phyloP scores from a whole-genome alignment of 2,329 filamentous ascomycete species.

The Clonostachys chloroleuca region DNA sequence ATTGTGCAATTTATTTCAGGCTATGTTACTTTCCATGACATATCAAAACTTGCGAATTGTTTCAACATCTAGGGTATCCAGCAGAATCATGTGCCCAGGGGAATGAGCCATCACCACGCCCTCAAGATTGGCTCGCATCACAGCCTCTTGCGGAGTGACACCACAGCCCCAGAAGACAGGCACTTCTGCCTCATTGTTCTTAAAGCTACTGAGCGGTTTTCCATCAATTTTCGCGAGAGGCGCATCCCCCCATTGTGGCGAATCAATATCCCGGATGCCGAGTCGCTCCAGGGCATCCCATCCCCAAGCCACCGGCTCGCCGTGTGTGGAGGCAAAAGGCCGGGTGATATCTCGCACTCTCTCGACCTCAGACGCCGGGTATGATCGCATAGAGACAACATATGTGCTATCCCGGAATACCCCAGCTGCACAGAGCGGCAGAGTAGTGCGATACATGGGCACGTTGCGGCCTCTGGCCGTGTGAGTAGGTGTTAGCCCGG shows the following conservation, averaged over 20 bases:
- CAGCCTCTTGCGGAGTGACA: slow-evolving; percentile 61
- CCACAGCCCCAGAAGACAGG: slow-evolving; percentile 62
- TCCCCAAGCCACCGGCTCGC: slow-evolving; percentile 61
- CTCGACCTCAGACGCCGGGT: slow-evolving; percentile 42
- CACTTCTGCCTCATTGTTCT: slow-evolving; percentile 33
- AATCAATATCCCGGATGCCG: slow-evolving; percentile 48
- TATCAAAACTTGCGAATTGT: slow-evolving; percentile 10
- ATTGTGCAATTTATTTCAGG: too few species aligned
- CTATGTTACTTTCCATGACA: too few species aligned
- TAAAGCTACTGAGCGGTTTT: slow-evolving; percentile 18
- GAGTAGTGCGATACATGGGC: slow-evolving; percentile 56
- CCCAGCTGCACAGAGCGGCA: slow-evolving; percentile 52
- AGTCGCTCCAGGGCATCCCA: slow-evolving; percentile 49
- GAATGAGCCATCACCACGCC: slow-evolving; percentile 58
- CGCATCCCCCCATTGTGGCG: slow-evolving; percentile 53
- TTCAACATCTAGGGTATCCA: slow-evolving; percentile 42
- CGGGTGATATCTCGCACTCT: slow-evolving; percentile 50
- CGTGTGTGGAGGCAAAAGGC: slow-evolving; percentile 51
- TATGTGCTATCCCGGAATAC: slow-evolving; percentile 49
- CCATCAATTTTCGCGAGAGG: slow-evolving; percentile 30
- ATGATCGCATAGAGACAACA: slow-evolving; percentile 62
- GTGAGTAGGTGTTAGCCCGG: slow-evolving; percentile 48
- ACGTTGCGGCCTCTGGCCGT: slow-evolving; percentile 42
- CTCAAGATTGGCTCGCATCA: slow-evolving; percentile 47
- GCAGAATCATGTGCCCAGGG: slow-evolving; percentile 57